phyloP scores from a whole-genome alignment of 768 basidiomycete species.

The Amanita jacksonii region DNA sequence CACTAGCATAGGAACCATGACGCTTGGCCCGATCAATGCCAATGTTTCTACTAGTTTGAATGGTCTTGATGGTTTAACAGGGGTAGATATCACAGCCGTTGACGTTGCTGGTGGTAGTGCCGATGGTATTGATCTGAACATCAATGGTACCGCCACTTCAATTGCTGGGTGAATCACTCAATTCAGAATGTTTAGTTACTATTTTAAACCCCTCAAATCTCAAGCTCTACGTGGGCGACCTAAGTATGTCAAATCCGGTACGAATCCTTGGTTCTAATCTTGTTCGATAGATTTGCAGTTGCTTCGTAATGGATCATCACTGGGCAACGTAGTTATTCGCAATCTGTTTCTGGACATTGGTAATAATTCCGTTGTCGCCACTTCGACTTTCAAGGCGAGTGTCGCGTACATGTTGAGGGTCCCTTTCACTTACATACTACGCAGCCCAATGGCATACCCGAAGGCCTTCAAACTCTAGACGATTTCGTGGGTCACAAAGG shows the following conservation, averaged over 20 bases:
- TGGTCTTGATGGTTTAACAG: conserved; percentile 54
- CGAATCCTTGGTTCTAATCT: background rate
- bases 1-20: conserved; percentile 53
- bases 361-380: conserved; percentile 44
- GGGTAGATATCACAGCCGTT: conserved; percentile 46
- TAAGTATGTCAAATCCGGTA: conserved; percentile 34
- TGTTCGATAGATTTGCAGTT: conserved; percentile 42
- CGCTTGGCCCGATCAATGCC: conserved; percentile 63
- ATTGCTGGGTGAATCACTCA: background rate
- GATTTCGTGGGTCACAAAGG: conserved; percentile 59
- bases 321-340: conserved; percentile 57
- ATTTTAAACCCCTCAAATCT: conserved; percentile 65
- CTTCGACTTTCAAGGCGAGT: conserved; percentile 41
- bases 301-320: conserved; percentile 33
- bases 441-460: conserved; percentile 50
- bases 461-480: conserved; percentile 53
- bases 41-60: conserved; percentile 53
- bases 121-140: conserved; percentile 48
- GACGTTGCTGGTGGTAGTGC: conserved; percentile 59
- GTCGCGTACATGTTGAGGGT: conserved; percentile 10
- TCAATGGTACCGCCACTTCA: conserved; percentile 33
- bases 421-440: background rate
- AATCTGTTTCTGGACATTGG: conserved; percentile 51
- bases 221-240: conserved; percentile 49
- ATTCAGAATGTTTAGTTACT: conserved; percentile 27